These are phyloP conservation scores for Carex pumila DNA, from an alignment of 176 grass and related monocot species.

Conservation along the genomic window DNA sequence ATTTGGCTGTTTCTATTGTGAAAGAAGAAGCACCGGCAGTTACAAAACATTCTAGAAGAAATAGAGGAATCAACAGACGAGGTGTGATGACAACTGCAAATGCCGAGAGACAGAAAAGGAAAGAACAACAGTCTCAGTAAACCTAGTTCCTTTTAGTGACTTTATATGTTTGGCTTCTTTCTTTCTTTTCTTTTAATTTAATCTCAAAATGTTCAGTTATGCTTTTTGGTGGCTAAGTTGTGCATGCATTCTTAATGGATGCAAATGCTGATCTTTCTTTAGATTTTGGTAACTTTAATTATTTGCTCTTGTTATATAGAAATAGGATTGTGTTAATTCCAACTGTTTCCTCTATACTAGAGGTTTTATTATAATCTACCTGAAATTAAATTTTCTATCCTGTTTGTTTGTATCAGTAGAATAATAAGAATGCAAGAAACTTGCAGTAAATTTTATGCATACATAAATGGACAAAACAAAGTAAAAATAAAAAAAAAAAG, in stretches of 20 bases:
- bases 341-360: not conserved
- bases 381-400: not conserved
- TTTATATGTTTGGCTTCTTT: not conserved
- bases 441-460: not conserved
- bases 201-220: not conserved
- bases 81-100: slow-evolving; percentile 8
- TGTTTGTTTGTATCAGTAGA: not conserved
- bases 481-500: not conserved
- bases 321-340: not conserved
- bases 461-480: not conserved
- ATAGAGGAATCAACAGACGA: not conserved
- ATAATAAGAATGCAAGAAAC: not conserved
- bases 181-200: not conserved
- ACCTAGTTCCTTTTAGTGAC: not conserved
- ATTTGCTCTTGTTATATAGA: not conserved
- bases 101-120: slow-evolving; percentile 64
- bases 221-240: not conserved
- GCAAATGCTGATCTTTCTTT: not conserved
- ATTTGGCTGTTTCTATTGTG: not conserved
- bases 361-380: not conserved
- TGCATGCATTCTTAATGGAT: not conserved
- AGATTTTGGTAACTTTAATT: not conserved
- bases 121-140: slow-evolving; percentile 26
- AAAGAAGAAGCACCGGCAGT: not conserved
- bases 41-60: not conserved